phyloP scores from a whole-genome alignment of 495 filamentous ascomycete genomes.

The Trypethelium eluteriae region DNA sequence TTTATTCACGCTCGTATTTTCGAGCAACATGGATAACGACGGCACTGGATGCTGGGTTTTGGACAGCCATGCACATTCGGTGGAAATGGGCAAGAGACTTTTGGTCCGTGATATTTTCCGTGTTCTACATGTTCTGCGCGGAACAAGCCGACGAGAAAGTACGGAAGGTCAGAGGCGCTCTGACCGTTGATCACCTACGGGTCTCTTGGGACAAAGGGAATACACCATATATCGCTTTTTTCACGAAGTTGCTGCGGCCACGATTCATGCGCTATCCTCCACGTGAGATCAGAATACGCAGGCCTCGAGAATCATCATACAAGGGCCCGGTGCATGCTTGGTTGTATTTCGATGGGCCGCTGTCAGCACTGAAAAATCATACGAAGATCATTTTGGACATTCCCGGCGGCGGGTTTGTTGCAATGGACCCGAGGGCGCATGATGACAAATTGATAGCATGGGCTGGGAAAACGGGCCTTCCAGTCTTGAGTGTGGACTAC shows the following conservation, averaged over 20 bases:
- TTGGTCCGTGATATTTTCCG: slow-evolving; percentile 68
- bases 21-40: slow-evolving; percentile 96
- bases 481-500: slow-evolving; percentile 86
- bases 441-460: slow-evolving; percentile 89
- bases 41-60: slow-evolving; percentile 90
- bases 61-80: slow-evolving; percentile 91
- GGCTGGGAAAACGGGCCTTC: slow-evolving; percentile 76
- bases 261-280: slow-evolving; percentile 69
- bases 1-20: slow-evolving; percentile 92
- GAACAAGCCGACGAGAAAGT: slow-evolving; percentile 96
- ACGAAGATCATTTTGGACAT: slow-evolving; percentile 80
- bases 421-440: slow-evolving; percentile 83
- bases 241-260: slow-evolving; percentile 67
- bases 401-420: slow-evolving; percentile 90
- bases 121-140: slow-evolving; percentile 86
- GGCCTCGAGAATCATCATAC: slow-evolving; percentile 70
- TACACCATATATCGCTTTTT: slow-evolving; percentile 67
- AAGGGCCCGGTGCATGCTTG: slow-evolving; percentile 75
- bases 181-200: slow-evolving; percentile 86
- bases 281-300: slow-evolving; percentile 71
- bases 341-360: slow-evolving; percentile 88
- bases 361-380: slow-evolving; percentile 67
- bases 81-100: slow-evolving; percentile 76
- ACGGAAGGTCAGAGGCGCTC: slow-evolving; percentile 70
- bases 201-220: slow-evolving; percentile 93